A percentile compares a stretch with the other conserved stretches of the same genome.
Conservation (phyloP, 2,329 filamentous ascomycete species). For the Parastagonospora avenae region DNA sequence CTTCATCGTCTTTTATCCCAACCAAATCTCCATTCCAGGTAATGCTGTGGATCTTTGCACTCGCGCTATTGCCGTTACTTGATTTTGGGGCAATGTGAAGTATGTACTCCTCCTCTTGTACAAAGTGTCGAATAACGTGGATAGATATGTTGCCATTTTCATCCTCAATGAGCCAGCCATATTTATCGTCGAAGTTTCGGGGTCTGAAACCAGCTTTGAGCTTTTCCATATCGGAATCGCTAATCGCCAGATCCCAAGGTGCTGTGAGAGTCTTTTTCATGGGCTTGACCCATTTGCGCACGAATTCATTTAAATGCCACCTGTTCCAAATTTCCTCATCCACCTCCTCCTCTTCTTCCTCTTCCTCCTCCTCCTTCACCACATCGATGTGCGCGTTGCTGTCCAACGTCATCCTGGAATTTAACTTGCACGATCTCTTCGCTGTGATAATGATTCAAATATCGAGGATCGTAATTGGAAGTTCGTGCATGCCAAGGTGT, state of each 20-base stretch:
- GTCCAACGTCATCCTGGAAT: conserved; percentile 5
- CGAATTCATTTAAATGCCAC: conserved; percentile 2
- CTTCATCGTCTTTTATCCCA: conserved; percentile 6
- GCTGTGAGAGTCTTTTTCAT: conserved; percentile 12
- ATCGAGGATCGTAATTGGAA: conserved; percentile 6
- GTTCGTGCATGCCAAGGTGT: conserved; percentile 6
- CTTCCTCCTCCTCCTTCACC: conserved; percentile 1
- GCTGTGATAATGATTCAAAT: conserved; percentile 7
- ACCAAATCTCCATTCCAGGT: conserved; percentile 8
- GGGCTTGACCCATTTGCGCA: conserved; percentile 3
- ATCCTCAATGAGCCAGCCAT: conserved; percentile 8
- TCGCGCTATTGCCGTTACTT: conserved; percentile 7
- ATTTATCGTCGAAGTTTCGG: conserved; percentile 9
- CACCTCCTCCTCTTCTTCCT: no score
- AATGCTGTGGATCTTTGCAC: conserved; percentile 10
- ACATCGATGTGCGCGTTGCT: conserved; percentile 5
- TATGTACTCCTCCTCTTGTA: conserved; percentile 6
- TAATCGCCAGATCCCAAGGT: conserved; percentile 8
- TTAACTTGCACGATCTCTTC: conserved; percentile 5
- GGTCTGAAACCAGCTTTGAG: conserved; percentile 11
- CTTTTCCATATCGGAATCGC: conserved; percentile 10
- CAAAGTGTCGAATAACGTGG: conserved; percentile 9
- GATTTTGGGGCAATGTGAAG: conserved; percentile 10
- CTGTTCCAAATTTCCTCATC: conserved; percentile 4
- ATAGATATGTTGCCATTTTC: conserved; percentile 12